Evolutionary conservation across 768 basidiomycete species (phyloP), one percentile per base, ranked within the genome.

Genomic region (Cystobasidium onofrii): DNA sequence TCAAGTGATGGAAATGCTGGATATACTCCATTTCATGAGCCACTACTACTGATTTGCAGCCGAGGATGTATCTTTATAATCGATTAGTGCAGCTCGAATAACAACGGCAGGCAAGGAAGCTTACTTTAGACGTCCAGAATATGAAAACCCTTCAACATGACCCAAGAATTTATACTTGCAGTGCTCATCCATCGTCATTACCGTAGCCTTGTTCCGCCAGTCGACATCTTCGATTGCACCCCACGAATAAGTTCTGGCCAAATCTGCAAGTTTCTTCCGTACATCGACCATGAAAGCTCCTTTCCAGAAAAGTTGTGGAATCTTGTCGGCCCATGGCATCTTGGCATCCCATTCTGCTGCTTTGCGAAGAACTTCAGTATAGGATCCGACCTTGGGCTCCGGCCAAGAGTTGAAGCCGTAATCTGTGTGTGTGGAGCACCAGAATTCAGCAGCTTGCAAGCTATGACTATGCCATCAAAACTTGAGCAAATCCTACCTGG

Each of bases 91-190:
- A n/a, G n/a, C n/a, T n/a, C n/a, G n/a, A n/a, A n/a, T 17, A 33
- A 57, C 6, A 36, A 39, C 31, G 2, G 9, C 33, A 43, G 23
- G 29, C 17, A 65, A 43, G 6, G 39, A 7, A 31, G 75, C 78
- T 61, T 43, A 79, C 77, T 80, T 80, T 36, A 80, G 71, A 25
- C 80, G 74, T 1, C 80, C 80, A 60, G 78, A 79, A 64, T 80
- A 79, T 17, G 79, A 77, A 69, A 70, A 78, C 17, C 80, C 80
- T 73, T 80, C 80, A 10, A 79, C 77, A 63, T 80, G 79, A 18
- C 75, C 77, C 62, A 79, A 55, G 65, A 76, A 80, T 27, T 73
- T 76, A 66, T 79, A 80, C 43, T 78, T 73, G 66, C 80, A 80
- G 63, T 80, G 80, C 43, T 80, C 76, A 27, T 77, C 76, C 61